Conservation (phyloP, 805 yeast species). For the Candida patagonica region DNA sequence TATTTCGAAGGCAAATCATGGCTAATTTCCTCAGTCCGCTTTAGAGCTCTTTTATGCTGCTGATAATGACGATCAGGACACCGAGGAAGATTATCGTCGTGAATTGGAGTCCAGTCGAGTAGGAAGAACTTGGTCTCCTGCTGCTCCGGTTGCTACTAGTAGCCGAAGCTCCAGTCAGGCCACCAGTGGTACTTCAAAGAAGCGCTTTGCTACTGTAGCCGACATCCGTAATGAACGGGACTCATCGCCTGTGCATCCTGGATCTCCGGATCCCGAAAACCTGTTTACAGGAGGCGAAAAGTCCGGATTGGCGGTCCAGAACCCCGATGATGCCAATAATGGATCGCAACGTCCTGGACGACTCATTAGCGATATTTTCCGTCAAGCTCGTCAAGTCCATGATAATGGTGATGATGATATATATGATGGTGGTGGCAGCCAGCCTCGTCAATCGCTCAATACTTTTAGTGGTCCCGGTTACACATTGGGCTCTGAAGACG, state of each 20-base stretch:
- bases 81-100: background rate
- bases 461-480: conserved; percentile 26
- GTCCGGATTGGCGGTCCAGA: conserved; percentile 67
- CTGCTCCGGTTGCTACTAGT: conserved; percentile 5
- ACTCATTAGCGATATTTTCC: conserved; percentile 27
- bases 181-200: conserved; percentile 1
- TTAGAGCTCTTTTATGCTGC: conserved; percentile 9
- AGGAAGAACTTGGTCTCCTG: conserved; percentile 6
- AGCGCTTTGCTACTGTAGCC: conserved; percentile 24
- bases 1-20: background rate
- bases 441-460: conserved; percentile 1
- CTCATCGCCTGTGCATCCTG: conserved; percentile 28
- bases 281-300: conserved; percentile 57
- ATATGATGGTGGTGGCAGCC: background rate
- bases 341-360: conserved; percentile 10
- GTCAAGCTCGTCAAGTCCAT: conserved; percentile 8
- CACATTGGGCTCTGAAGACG: conserved; percentile 26
- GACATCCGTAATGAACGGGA: conserved; percentile 21
- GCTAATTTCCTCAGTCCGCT: conserved; percentile 6
- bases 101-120: background rate
- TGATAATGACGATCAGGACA: conserved; percentile 1
- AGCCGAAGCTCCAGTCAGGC: conserved; percentile 5
- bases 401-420: conserved; percentile 18
- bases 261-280: conserved; percentile 33
- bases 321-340: conserved; percentile 36